Conservation (phyloP, 1,284 basidiomycete genomes). For the Irpex sp. region DNA sequence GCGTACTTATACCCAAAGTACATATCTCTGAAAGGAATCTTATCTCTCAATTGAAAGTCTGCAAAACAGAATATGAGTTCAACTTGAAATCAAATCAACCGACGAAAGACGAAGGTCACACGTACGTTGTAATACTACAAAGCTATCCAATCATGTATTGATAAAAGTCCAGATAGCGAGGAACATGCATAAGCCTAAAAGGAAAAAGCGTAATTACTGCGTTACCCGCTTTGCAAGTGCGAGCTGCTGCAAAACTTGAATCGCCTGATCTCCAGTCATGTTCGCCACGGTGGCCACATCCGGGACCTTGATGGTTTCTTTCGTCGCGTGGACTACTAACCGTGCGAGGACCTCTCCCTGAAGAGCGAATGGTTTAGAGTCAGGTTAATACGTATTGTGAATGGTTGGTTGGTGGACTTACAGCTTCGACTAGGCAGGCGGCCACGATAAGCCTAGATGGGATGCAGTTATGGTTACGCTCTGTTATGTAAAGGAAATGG, state of each 20-base stretch:
- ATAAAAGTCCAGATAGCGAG: not conserved
- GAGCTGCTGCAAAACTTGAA: conserved; percentile 7
- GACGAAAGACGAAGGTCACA: not conserved
- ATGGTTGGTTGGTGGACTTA: conserved; percentile 30
- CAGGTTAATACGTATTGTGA: not conserved
- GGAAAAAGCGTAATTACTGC: not conserved
- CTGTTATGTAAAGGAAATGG: not conserved
- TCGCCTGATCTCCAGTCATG: conserved; percentile 13
- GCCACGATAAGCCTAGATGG: conserved; percentile 76
- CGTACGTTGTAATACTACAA: not conserved
- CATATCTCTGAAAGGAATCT: no score
- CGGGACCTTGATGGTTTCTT: conserved; percentile 1
- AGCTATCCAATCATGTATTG: not conserved
- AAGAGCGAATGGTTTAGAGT: not conserved
- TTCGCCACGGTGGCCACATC: conserved; percentile 7
- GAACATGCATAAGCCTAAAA: not conserved
- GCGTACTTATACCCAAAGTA: no score
- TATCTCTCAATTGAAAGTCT: no score
- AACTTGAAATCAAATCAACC: not conserved
- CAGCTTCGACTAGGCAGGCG: conserved; percentile 81
- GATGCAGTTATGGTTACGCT: conserved; percentile 2
- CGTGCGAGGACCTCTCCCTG: conserved; percentile 17
- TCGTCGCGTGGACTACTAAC: conserved; percentile 13
- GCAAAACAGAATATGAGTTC: no score
- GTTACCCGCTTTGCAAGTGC: conserved; percentile 2